Percentiles rank a stretch among this genome's conserved stretches.
Conservation (phyloP, 2,329 filamentous ascomycete species). For the Sclerotiophoma versabilis region DNA sequence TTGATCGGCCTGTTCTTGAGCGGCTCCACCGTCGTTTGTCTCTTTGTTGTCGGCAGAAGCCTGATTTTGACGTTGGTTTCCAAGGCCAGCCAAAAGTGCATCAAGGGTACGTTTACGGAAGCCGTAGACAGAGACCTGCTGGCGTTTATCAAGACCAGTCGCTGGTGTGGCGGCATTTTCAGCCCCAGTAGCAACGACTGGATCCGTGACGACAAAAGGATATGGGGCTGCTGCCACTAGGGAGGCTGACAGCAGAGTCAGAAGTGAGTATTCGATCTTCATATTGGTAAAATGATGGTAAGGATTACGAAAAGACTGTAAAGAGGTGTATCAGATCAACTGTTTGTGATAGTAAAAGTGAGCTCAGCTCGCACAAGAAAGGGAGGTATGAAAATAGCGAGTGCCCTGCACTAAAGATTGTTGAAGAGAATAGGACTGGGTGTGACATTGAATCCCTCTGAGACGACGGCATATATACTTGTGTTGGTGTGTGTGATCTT, state of each 20-base stretch:
- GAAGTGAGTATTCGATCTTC: constrained; percentile 44
- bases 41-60: constrained; percentile 1
- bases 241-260: constrained; percentile 45
- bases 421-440: constrained; percentile 26
- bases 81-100: constrained; percentile 32
- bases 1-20: constrained; percentile 2
- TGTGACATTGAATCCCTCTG: constrained; percentile 22
- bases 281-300: constrained; percentile 35
- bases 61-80: constrained; percentile 9
- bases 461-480: constrained; percentile 33
- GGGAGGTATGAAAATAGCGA: constrained; percentile 30
- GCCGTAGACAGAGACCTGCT: constrained; percentile 11
- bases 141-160: constrained; percentile 20
- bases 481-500: constrained; percentile 2
- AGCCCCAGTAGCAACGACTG: constrained; percentile 32
- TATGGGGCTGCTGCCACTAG: constrained; percentile 43
- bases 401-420: constrained; percentile 43
- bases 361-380: constrained; percentile 47
- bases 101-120: constrained; percentile 36
- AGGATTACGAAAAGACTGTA: constrained; percentile 21
- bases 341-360: constrained; percentile 26
- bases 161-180: constrained; percentile 31
- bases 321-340: constrained; percentile 33
- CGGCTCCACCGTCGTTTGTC: background rate
- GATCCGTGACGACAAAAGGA: constrained; percentile 39